Evolutionary conservation across 768 basidiomycete genomes (phyloP).

Genomic region (Strobilomyces confusus): DNA sequence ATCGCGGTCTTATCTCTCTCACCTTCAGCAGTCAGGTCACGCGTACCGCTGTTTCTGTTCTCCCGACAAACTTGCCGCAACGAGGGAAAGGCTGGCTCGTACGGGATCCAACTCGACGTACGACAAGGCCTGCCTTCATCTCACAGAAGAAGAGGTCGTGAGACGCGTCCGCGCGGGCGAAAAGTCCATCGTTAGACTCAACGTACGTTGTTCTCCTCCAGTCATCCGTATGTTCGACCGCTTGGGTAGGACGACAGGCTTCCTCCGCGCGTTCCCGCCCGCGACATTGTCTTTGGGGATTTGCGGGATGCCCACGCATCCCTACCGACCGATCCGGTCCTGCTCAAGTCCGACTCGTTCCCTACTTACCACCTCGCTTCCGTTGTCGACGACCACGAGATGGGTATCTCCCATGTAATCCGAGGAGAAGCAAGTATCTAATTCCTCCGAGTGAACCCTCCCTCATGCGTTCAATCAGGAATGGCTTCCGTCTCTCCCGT

Average conservation of each 20-base stretch:
- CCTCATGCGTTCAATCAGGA: slow-evolving; percentile 49
- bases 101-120: slow-evolving; percentile 78
- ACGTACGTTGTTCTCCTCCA: slow-evolving; percentile 49
- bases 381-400: slow-evolving; percentile 92
- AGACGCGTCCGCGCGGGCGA: slow-evolving; percentile 72
- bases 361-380: slow-evolving; percentile 97
- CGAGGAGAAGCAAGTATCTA: slow-evolving; percentile 72
- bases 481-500: slow-evolving; percentile 91
- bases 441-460: not conserved
- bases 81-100: slow-evolving; percentile 65
- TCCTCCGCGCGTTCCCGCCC: slow-evolving; percentile 45
- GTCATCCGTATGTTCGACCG: not conserved
- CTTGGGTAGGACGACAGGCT: slow-evolving; percentile 52
- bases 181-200: slow-evolving; percentile 79
- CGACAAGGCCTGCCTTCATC: slow-evolving; percentile 82
- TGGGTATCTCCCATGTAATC: slow-evolving; percentile 94
- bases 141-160: slow-evolving; percentile 82
- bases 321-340: slow-evolving; percentile 82
- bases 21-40: slow-evolving; percentile 58
- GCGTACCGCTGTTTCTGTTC: slow-evolving; percentile 97
- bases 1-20: not conserved
- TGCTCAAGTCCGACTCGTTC: slow-evolving; percentile 88
- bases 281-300: slow-evolving; percentile 74
- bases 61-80: slow-evolving; percentile 60
- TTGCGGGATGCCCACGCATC: slow-evolving; percentile 74